Conservation (phyloP, 306 rosid species). For the Prunus mira region DNA sequence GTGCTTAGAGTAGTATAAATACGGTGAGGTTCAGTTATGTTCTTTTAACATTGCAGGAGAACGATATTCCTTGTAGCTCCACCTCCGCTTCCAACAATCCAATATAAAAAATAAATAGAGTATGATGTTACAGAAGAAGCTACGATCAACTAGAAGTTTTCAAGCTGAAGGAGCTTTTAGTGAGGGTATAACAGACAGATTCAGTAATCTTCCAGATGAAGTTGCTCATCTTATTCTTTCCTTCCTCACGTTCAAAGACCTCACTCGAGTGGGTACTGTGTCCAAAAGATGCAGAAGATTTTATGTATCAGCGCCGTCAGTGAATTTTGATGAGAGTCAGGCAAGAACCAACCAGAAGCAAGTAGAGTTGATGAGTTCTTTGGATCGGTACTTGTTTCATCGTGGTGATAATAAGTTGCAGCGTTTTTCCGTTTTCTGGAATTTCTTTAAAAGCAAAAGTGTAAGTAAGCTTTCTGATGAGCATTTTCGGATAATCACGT, state of each 20-base stretch:
- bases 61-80: background rate
- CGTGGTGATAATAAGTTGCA: background rate
- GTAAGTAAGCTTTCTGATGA: background rate
- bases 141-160: background rate
- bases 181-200: background rate
- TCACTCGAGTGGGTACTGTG: background rate
- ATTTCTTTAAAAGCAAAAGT: background rate
- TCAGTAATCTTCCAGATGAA: background rate
- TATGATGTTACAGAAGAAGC: background rate
- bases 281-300: background rate
- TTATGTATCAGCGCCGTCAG: background rate
- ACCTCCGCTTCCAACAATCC: background rate
- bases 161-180: background rate
- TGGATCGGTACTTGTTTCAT: background rate
- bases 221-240: constrained; percentile 8
- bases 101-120: background rate
- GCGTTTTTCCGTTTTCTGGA: background rate
- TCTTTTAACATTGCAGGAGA: background rate
- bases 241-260: background rate
- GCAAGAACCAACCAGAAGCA: background rate
- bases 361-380: background rate
- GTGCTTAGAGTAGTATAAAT: background rate
- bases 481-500: background rate
- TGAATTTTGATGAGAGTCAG: background rate
- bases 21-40: background rate